Base-by-base conservation (phyloP, 257 asterid species). In the Rauvolfia tetraphylla region DNA sequence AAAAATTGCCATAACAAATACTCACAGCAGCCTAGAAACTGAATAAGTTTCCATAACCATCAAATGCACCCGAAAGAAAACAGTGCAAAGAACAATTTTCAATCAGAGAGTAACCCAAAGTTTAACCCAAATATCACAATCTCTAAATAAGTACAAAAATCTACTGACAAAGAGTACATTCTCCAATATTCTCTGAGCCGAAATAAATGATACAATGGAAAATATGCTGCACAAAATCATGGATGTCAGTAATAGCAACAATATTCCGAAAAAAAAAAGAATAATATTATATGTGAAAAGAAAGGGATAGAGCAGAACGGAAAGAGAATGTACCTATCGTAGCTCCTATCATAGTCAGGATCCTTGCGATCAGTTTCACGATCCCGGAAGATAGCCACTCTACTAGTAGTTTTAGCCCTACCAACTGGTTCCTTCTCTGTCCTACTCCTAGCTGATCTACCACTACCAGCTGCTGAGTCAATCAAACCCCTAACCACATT, bases 301-400 rank as follows among this genome's bases (percentile, higher is more conserved):
- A 2, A 23, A n/a, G 39, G 48, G 25, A 46, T 25, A 71, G 72
- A 51, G 7, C 27, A 12, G 25, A 20, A 7, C 29, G 11, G 22
- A 44, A 17, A 20, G 53, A 33, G 76, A 4, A 44, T 34, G 73
- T 74, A 96, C 99, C 98, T 96, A 80, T 93, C 98, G 69, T 96
- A 96, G 80, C 79, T 93, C 89, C 99, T 85, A 84, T 93, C 86
- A 76, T 96, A 96, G 81, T 96, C 99, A 49, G 99, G 99, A 85
- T 96, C 99, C 83, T 89, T 90, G 72, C 97, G 89, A 66, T 96
- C 99, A 79, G 87, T 72, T 71, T 96, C 99, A 77, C 97, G 98
- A 79, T 96, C 99, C 76, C 98, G 90, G 77, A 96, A 87, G 75
- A 96, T 91, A 49, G 99, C 99, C 82, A 96, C 99, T 84, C 90